Evolutionary conservation across 139 green algal genomes (phyloP).

Genomic region (Coelastrella sp.): DNA sequence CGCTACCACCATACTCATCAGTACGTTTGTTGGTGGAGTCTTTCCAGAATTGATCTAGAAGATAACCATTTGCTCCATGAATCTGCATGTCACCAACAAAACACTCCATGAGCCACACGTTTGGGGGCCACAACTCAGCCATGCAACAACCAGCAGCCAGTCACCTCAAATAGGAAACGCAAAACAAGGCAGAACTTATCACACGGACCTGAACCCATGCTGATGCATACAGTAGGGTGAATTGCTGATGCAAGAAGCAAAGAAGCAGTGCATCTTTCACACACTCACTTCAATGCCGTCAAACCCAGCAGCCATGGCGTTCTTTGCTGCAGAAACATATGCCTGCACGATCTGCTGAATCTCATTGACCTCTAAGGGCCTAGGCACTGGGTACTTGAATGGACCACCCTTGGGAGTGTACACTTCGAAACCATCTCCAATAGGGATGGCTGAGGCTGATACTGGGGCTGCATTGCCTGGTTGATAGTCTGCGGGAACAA

Average conservation of each 20-base stretch:
- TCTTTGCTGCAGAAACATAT: conserved; percentile 25
- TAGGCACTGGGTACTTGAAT: conserved; percentile 34
- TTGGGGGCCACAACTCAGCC: too few species aligned
- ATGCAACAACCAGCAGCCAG: too few species aligned
- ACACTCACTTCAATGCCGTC: conserved; percentile 54
- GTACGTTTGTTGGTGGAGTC: conserved; percentile 70
- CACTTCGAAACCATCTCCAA: conserved; percentile 31
- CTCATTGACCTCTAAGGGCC: conserved; percentile 24
- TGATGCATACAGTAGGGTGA: too few species aligned
- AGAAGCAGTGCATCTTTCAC: too few species aligned
- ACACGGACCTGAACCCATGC: too few species aligned
- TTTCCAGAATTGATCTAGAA: conserved; percentile 80
- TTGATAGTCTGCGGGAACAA: conserved; percentile 45
- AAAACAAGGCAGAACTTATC: too few species aligned
- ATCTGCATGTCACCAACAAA: conserved; percentile 53
- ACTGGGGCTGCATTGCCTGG: conserved; percentile 3
- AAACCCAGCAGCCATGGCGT: conserved; percentile 44
- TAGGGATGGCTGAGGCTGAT: conserved; percentile 21
- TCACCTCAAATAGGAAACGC: too few species aligned
- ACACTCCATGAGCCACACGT: background rate
- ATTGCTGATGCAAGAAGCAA: too few species aligned
- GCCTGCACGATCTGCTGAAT: conserved; percentile 37
- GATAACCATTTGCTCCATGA: conserved; percentile 83
- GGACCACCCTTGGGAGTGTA: conserved; percentile 49
- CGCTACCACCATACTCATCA: conserved; percentile 76